Evolutionary conservation across 805 yeast species (phyloP).

Genomic region (Lipomyces yamanashiensis): DNA sequence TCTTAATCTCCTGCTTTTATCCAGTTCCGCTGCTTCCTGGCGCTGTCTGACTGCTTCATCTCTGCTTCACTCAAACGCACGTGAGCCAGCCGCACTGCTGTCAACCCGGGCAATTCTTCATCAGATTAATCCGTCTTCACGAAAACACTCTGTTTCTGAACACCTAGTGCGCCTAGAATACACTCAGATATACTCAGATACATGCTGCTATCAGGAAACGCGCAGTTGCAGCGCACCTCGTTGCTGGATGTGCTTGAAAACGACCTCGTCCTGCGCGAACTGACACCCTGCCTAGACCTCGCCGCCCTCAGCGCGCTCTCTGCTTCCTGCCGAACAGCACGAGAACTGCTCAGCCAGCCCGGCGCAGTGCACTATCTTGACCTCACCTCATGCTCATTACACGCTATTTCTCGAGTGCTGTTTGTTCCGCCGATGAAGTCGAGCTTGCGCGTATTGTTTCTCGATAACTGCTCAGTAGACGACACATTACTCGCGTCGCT

Average conservation of each 20-base stretch:
- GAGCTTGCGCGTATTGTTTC: conserved; percentile 57
- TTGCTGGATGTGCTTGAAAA: conserved; percentile 12
- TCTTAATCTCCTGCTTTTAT: too few relatives aligned
- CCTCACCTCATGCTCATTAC: conserved; percentile 19
- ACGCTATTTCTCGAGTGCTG: conserved; percentile 46
- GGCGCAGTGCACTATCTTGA: conserved; percentile 33
- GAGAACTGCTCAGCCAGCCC: conserved; percentile 8
- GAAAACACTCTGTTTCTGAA: too few relatives aligned
- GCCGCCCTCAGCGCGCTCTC: conserved; percentile 19
- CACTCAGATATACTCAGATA: too few relatives aligned
- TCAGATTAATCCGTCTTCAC: too few relatives aligned
- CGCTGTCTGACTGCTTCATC: too few relatives aligned
- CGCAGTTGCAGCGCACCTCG: not conserved
- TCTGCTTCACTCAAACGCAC: too few relatives aligned
- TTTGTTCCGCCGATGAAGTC: conserved; percentile 59
- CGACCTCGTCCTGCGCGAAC: conserved; percentile 28
- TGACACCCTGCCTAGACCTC: conserved; percentile 29
- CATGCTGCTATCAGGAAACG: not conserved
- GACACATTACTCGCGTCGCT: conserved; percentile 25
- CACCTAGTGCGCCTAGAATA: too few relatives aligned
- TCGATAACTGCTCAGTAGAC: conserved; percentile 32
- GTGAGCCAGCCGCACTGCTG: too few relatives aligned
- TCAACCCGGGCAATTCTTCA: too few relatives aligned
- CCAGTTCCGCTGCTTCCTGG: too few relatives aligned
- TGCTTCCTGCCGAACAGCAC: conserved; percentile 17